Evolutionary conservation across 805 yeast genomes (phyloP).

Genomic region (Brettanomyces anomalus): DNA sequence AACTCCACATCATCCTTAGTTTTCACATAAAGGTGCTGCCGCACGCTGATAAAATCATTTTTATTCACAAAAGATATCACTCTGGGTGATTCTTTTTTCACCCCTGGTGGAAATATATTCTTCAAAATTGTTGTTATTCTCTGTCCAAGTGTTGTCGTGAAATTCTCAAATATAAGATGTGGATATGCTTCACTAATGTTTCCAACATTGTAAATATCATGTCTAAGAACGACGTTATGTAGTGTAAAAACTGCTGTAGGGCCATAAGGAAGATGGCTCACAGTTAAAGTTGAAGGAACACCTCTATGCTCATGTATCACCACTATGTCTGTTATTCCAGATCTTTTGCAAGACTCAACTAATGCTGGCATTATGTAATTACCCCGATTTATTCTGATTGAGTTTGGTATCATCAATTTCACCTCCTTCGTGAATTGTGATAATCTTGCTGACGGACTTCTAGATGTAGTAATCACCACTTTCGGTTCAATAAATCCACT

Average conservation of each 20-base stretch:
- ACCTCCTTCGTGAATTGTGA: constrained; percentile 92
- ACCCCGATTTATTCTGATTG: constrained; percentile 89
- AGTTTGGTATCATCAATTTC: constrained; percentile 80
- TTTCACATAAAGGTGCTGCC: constrained; percentile 91
- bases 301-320: constrained; percentile 96
- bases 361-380: constrained; percentile 77
- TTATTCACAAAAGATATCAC: constrained; percentile 88
- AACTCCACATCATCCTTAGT: constrained; percentile 84
- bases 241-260: constrained; percentile 92
- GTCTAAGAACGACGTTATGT: constrained; percentile 91
- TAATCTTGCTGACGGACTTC: constrained; percentile 80
- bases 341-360: constrained; percentile 68
- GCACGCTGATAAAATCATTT: constrained; percentile 86
- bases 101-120: constrained; percentile 96
- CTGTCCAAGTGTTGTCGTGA: constrained; percentile 70
- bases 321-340: constrained; percentile 77
- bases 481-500: constrained; percentile 89
- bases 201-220: constrained; percentile 80
- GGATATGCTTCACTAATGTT: constrained; percentile 90
- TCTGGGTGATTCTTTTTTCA: constrained; percentile 77
- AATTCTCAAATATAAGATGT: constrained; percentile 87
- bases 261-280: constrained; percentile 96
- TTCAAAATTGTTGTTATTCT: constrained; percentile 74
- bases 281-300: constrained; percentile 88
- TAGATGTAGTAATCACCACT: constrained; percentile 83